Conservation (phyloP, 139 green algal species). For the Prasinococcaceae sp. region DNA sequence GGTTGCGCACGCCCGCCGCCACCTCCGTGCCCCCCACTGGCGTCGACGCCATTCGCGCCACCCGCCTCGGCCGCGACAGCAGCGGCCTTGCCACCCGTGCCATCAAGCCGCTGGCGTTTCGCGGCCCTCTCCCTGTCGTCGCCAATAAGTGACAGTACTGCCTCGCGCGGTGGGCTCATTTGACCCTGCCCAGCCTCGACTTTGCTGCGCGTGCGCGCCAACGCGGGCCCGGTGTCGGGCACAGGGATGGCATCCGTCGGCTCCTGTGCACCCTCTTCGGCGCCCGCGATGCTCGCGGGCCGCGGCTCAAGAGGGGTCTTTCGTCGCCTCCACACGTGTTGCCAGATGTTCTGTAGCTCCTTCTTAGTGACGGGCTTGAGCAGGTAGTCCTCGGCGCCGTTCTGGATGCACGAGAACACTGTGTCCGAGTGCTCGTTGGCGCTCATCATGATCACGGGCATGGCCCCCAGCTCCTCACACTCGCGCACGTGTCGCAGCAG, state of each 20-base stretch:
- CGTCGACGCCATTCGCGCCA: too few species aligned
- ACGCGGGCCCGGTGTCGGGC: not conserved
- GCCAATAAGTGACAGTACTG: not conserved
- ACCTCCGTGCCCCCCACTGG: too few species aligned
- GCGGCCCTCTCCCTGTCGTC: not conserved
- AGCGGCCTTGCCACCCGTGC: not conserved
- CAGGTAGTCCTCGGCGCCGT: slow-evolving; percentile 79
- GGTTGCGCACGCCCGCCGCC: not conserved
- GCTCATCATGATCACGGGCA: slow-evolving; percentile 90
- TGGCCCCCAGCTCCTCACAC: slow-evolving; percentile 34
- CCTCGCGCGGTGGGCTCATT: not conserved
- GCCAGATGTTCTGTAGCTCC: slow-evolving; percentile 75
- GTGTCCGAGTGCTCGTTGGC: slow-evolving; percentile 60
- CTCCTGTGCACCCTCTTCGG: slow-evolving; percentile 2
- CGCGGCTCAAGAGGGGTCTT: too few species aligned
- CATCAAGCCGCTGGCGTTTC: not conserved
- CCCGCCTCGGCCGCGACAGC: not conserved
- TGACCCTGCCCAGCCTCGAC: not conserved
- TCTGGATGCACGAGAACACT: slow-evolving; percentile 60
- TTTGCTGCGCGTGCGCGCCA: not conserved
- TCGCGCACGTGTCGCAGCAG: slow-evolving; percentile 56
- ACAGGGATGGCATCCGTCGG: not conserved
- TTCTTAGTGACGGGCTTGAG: slow-evolving; percentile 82
- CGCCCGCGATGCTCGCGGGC: not conserved
- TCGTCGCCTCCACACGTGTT: slow-evolving; percentile 61